Percentiles rank a stretch among this genome's conserved stretches.
These are phyloP conservation scores for Penicillium simplicissimum DNA, from an alignment of 495 filamentous ascomycete genomes.

Conservation along the genomic window DNA sequence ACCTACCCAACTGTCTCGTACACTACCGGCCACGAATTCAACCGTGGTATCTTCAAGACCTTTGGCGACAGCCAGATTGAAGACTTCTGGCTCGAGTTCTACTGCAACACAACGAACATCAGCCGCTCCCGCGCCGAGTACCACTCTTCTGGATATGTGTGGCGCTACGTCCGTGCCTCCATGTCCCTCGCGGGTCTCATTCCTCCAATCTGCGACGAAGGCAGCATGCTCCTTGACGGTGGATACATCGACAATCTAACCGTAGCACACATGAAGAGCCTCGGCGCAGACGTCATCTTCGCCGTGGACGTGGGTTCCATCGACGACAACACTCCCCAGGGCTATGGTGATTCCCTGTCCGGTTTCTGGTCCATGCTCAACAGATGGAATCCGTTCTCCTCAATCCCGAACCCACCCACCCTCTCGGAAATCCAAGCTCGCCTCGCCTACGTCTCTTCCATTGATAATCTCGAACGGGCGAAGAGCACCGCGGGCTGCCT, in stretches of 20 bases:
- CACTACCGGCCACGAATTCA: slow-evolving; percentile 98
- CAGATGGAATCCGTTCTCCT: slow-evolving; percentile 93
- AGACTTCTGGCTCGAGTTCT: slow-evolving; percentile 98
- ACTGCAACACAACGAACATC: slow-evolving; percentile 99
- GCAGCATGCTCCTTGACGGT: slow-evolving; percentile 92
- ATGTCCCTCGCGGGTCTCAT: slow-evolving; percentile 94
- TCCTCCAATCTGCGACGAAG: slow-evolving; percentile 93
- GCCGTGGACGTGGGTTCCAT: slow-evolving; percentile 91
- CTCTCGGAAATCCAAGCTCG: slow-evolving; percentile 93
- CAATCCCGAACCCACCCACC: slow-evolving; percentile 85
- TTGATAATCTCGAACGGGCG: slow-evolving; percentile 90
- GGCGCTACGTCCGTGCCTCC: slow-evolving; percentile 92
- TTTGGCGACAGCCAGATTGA: slow-evolving; percentile 96
- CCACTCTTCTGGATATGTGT: slow-evolving; percentile 93
- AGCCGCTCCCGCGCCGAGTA: slow-evolving; percentile 84
- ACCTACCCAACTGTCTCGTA: slow-evolving; percentile 95
- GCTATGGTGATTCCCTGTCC: slow-evolving; percentile 91
- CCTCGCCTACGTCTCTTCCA: slow-evolving; percentile 88
- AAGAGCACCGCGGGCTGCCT: slow-evolving; percentile 85
- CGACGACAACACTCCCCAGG: slow-evolving; percentile 87
- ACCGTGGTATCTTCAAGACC: slow-evolving; percentile 97
- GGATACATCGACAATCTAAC: slow-evolving; percentile 98
- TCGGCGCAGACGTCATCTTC: slow-evolving; percentile 92
- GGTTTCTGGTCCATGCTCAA: slow-evolving; percentile 93
- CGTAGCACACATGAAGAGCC: slow-evolving; percentile 92